Evolutionary conservation across 345 rosid genomes (phyloP), one percentile per base, ranked within the genome.

Genomic region (Conringia planisiliqua): DNA sequence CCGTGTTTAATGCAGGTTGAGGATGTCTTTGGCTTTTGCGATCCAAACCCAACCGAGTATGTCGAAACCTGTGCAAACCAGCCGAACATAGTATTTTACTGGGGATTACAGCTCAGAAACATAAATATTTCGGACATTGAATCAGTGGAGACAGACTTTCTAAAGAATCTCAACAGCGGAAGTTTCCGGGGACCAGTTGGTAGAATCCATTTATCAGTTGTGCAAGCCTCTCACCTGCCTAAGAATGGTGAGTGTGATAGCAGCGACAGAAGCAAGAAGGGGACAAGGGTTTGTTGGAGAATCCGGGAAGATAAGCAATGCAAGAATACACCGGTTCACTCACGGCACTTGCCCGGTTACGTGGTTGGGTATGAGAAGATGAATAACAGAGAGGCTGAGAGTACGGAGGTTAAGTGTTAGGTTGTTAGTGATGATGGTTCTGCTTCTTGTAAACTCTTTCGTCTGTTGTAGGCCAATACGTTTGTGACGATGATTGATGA

Each of bases 21-120:
- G 74, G 83, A 65, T 62, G 68, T 83, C 36, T 86, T 80, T 33
- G 88, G 88, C 26, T 47, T 74, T 0, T 83, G 84, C 38, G 92
- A 88, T 62, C 92, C 92, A 44, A 86, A 82, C 74, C 83, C 92
- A 35, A 36, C 67, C 20, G 89, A 88, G 74, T 77, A 82, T 17
- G 73, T 77, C 2, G 88, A 88, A 8, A 10, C 10, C 55, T 73
- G 65, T 27, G 54, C n/a, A 38, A 63, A 66, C 6, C 70, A 83
- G 69, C 84, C 85, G 2, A 81, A 79, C 66, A 59, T 77, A 24
- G 78, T 82, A 0, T 80, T 72, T 70, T 86, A 82, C 79, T 85
- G 90, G 88, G 86, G 88, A 16, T 62, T 86, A 40, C 86, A 80
- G 26, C 78, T 79, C 14, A 75, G 65, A 36, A 82, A 33, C 77